Conservation (phyloP, 176 grass and related monocot species). For the barley (Hordeum vulgare) region MorexV3_pseudomolecules_assembly NC_058519.1:3769817-3770316, state of each 20-base stretch:
- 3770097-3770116: constrained; percentile 73
- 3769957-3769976: constrained; percentile 24
- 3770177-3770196: constrained; percentile 53
- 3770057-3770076: constrained; percentile 85
- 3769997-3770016: constrained; percentile 27
- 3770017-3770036: constrained; percentile 70
- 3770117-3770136: constrained; percentile 67
- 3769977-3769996: background rate
- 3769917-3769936: too few relatives aligned
- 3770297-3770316: background rate
- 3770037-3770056: constrained; percentile 70
- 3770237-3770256: too few relatives aligned
- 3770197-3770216: background rate
- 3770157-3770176: constrained; percentile 73
- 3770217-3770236: background rate
- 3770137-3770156: constrained; percentile 76
- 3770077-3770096: constrained; percentile 63
- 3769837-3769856: background rate
- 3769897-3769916: too few relatives aligned
- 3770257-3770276: too few relatives aligned
- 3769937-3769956: background rate
- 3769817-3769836: too few relatives aligned
- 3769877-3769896: too few relatives aligned
- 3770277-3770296: background rate
- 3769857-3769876: background rate